Conservation (phyloP, 2,329 filamentous ascomycete genomes). For the Arachnopeziza araneosa region DNA sequence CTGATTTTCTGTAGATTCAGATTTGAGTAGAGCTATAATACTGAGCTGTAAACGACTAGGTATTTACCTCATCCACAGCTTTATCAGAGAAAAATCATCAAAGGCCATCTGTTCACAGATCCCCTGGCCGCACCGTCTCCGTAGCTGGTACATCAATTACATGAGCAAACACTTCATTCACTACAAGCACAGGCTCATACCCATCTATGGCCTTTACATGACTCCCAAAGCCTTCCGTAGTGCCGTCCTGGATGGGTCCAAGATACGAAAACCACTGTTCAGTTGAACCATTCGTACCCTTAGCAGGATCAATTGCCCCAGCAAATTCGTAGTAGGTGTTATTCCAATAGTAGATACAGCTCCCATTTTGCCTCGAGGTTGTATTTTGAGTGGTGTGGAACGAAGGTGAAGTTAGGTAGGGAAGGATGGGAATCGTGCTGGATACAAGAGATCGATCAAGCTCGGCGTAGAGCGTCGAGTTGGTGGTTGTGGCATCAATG, state of each 20-base stretch:
- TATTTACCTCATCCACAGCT: too few relatives aligned
- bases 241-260: slow-evolving; percentile 4
- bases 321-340: slow-evolving; percentile 21
- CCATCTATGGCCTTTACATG: slow-evolving; percentile 22
- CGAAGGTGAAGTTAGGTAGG: slow-evolving; percentile 15
- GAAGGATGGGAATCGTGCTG: slow-evolving; percentile 10
- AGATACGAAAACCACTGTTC: slow-evolving; percentile 20
- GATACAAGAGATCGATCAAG: slow-evolving; percentile 15
- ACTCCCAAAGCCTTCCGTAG: slow-evolving; percentile 13
- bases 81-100: too few relatives aligned
- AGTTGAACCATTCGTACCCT: slow-evolving; percentile 10
- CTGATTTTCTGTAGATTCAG: too few relatives aligned
- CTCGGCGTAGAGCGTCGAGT: slow-evolving; percentile 11
- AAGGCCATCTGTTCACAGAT: not conserved
- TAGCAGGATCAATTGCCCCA: slow-evolving; percentile 19
- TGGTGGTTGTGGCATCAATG: slow-evolving; percentile 7
- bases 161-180: slow-evolving; percentile 14
- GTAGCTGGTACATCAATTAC: slow-evolving; percentile 14
- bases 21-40: too few relatives aligned
- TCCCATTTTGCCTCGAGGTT: slow-evolving; percentile 17
- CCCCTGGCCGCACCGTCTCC: not conserved
- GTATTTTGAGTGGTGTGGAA: not conserved
- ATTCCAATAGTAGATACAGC: slow-evolving; percentile 21
- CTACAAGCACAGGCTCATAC: slow-evolving; percentile 18
- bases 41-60: too few relatives aligned